Base-by-base conservation (phyloP, 768 basidiomycete species). In the Auriscalpium orientale region DNA sequence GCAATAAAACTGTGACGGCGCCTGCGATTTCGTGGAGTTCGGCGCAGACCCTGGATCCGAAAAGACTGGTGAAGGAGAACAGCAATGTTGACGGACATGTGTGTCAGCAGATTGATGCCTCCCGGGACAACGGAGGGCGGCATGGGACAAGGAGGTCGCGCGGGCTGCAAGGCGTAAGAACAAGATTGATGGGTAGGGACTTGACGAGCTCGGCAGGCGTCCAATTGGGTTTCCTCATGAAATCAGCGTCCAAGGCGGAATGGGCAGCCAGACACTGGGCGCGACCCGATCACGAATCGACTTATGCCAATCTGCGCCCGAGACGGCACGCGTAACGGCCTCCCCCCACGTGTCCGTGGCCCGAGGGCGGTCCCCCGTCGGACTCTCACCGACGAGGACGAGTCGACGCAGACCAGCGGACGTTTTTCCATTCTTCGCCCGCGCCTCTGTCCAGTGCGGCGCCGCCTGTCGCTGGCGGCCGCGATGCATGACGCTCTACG, bases 1-100 rank as follows among this genome's bases (percentile, higher is more conserved):
- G 58, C 22, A 48, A n/a, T 22, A 53, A 35, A 45, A 52, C 58
- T 60, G 56, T 60, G 57, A 51, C 56, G 57, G 58, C 58, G 58
- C 51, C 54, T 52, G 56, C 43, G 51, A 56, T 56, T 60, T 60
- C 53, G 58, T 51, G 56, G 51, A 43, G 47, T 28, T 49, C 56
- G 57, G 48, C 36, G 45, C 54, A 49, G 38, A 28, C 52, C 37
- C 53, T 59, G 18, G 40, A 43, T 43, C 40, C 15, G 40, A 28
- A 43, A 13, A 43, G 40, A 1, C 18, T 43, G 40, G 18, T 6
- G 18, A 43, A 18, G 40, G 13, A 43, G 18, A 60, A 47, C 34
- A 45, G 49, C 56, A 22, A 52, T 52, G 28, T 28, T 28, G 28
- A 28, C 28, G 53, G 48, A 52, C 22, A 47, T 34, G 47, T 43